phyloP scores from a whole-genome alignment of 495 filamentous ascomycete genomes.

The Sabuloglossum arenarium region DNA sequence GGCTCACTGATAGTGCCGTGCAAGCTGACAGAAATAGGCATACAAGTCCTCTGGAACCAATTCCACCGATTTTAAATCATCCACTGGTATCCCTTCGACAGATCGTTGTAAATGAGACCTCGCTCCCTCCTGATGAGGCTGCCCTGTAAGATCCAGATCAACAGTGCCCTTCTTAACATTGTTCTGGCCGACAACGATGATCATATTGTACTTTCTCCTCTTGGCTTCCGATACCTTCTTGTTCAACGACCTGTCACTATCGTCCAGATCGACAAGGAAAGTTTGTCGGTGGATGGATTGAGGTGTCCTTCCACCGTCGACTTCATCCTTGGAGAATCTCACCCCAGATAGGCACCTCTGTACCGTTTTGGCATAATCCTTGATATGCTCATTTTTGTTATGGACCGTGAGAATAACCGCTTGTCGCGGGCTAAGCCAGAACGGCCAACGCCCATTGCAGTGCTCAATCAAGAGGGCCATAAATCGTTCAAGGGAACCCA shows the following conservation, averaged over 20 bases:
- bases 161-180: constrained; percentile 25
- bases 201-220: constrained; percentile 48
- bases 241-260: constrained; percentile 32
- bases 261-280: constrained; percentile 57
- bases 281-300: constrained; percentile 21
- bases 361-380: constrained; percentile 32
- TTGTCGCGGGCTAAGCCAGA: constrained; percentile 79
- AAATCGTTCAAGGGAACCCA: constrained; percentile 73
- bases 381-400: constrained; percentile 26
- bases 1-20: background rate
- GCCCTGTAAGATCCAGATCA: constrained; percentile 25
- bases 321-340: background rate
- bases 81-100: background rate
- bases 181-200: constrained; percentile 49
- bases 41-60: background rate
- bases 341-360: constrained; percentile 23
- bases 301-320: constrained; percentile 13
- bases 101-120: background rate
- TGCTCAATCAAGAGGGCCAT: constrained; percentile 77
- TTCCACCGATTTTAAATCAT: background rate
- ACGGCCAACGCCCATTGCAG: constrained; percentile 64
- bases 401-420: constrained; percentile 60
- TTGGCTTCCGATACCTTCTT: constrained; percentile 58
- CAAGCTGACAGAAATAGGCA: constrained; percentile 3
- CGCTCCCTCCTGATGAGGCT: constrained; percentile 10